Conservation (phyloP, 192 early-diverging fungal genomes). For the Paraglomus brasilianum region DNA sequence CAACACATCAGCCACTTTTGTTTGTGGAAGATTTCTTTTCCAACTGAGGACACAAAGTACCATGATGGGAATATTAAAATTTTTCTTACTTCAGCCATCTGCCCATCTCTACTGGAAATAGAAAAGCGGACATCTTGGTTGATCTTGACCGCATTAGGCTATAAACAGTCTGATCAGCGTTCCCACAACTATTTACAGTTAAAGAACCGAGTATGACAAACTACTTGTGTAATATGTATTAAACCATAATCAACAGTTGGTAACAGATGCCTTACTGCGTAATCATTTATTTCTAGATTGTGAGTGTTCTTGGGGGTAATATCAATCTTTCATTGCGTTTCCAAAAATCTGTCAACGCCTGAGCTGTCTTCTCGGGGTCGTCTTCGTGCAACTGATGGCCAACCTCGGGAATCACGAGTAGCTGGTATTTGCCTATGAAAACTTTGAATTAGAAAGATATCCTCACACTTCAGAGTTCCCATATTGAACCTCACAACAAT, state of each 20-base stretch:
- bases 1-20: conserved; percentile 30
- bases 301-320: conserved; percentile 44
- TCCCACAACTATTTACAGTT: too few species aligned
- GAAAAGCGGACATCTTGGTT: background rate
- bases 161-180: background rate
- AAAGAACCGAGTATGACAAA: too few species aligned
- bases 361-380: conserved; percentile 56
- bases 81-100: background rate
- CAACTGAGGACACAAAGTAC: background rate
- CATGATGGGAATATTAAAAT: background rate
- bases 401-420: conserved; percentile 63
- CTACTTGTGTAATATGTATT: too few species aligned
- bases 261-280: too few species aligned
- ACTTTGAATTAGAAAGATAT: background rate
- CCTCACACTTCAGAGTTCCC: background rate
- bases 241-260: too few species aligned
- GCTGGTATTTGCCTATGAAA: conserved; percentile 66
- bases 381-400: conserved; percentile 79
- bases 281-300: background rate
- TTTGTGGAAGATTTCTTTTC: conserved; percentile 34
- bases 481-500: conserved; percentile 32
- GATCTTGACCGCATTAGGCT: background rate
- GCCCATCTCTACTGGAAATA: conserved; percentile 23
- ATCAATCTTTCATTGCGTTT: conserved; percentile 61
- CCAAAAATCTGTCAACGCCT: conserved; percentile 63